These are phyloP conservation scores for Phaffia tasmanica DNA, from an alignment of 768 basidiomycete genomes.

Conservation along the genomic window DNA sequence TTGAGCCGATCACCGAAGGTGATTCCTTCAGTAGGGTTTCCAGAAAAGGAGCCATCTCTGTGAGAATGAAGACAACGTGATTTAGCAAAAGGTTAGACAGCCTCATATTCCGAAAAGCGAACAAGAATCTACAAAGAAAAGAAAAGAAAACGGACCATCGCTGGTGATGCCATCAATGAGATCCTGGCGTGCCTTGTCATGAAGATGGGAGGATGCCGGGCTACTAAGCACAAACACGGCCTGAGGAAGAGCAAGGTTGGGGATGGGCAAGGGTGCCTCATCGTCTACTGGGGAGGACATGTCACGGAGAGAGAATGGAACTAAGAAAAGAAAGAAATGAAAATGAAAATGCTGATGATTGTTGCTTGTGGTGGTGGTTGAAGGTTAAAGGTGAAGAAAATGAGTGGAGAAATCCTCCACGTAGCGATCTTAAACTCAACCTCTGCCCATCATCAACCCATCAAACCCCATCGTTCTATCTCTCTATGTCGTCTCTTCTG, in stretches of 20 bases:
- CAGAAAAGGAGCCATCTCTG: constrained; percentile 79
- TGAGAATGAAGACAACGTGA: background rate
- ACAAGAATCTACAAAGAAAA: background rate
- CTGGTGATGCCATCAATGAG: constrained; percentile 64
- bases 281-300: constrained; percentile 51
- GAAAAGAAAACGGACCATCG: constrained; percentile 52
- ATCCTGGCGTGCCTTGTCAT: constrained; percentile 53
- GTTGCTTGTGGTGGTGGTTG: background rate
- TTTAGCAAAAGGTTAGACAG: background rate
- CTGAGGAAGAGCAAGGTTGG: constrained; percentile 72
- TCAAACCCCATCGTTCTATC: background rate
- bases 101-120: background rate
- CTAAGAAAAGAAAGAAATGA: background rate
- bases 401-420: background rate
- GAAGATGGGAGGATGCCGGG: constrained; percentile 51
- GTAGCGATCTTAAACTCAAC: background rate
- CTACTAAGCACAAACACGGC: constrained; percentile 63
- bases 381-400: background rate
- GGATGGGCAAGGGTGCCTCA: constrained; percentile 70
- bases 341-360: background rate
- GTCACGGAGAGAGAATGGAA: background rate
- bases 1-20: constrained; percentile 20
- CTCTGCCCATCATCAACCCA: constrained; percentile 2
- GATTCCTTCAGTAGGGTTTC: constrained; percentile 37
- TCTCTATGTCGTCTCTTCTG: constrained; percentile 11